Percentiles rank a stretch among this genome's conserved stretches.
Conservation (phyloP, 2,329 filamentous ascomycete genomes). For the Alternaria panax region DNA sequence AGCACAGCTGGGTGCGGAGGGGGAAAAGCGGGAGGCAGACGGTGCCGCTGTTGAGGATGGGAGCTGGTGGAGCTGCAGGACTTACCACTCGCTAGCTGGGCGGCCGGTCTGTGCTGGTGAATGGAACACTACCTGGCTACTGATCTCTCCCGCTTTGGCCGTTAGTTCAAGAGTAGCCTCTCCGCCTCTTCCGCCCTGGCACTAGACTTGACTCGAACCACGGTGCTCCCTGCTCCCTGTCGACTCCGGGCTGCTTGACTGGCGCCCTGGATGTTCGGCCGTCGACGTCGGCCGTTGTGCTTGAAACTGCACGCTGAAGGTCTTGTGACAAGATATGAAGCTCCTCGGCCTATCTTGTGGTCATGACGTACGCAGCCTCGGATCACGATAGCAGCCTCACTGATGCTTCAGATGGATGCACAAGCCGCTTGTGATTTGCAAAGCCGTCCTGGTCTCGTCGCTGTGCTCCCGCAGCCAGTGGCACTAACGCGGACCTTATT, state of each 20-base stretch:
- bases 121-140: constrained; percentile 13
- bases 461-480: constrained; percentile 21
- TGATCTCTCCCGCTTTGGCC: constrained; percentile 25
- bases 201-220: constrained; percentile 8
- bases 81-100: constrained; percentile 12
- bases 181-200: constrained; percentile 24
- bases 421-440: constrained; percentile 5
- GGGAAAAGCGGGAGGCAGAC: constrained; percentile 14
- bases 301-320: background rate
- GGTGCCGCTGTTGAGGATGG: constrained; percentile 31
- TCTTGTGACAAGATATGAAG: background rate
- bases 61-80: constrained; percentile 28
- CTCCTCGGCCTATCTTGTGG: constrained; percentile 5
- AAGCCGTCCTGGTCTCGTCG: constrained; percentile 18
- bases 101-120: constrained; percentile 11
- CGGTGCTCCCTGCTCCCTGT: constrained; percentile 7
- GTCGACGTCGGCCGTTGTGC: background rate
- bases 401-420: background rate
- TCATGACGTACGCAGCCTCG: constrained; percentile 11
- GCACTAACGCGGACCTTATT: constrained; percentile 20
- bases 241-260: background rate
- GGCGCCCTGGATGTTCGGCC: background rate
- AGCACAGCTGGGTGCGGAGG: constrained; percentile 12
- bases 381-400: constrained; percentile 2
- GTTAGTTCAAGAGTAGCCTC: constrained; percentile 19